Conservation (phyloP, 768 basidiomycete species). For the Lepiota venenata region DNA sequence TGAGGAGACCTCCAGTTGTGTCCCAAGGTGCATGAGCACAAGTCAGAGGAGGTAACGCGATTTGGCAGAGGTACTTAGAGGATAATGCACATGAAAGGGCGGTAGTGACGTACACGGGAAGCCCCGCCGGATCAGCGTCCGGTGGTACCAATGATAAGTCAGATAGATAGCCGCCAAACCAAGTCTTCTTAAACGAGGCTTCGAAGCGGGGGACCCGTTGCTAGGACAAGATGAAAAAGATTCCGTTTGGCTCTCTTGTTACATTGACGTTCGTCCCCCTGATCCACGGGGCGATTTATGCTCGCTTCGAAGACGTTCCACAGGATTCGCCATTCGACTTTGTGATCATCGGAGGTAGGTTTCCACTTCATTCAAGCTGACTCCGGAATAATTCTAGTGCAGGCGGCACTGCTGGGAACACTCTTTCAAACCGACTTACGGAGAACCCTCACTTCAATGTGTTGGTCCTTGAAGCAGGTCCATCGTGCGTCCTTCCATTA, state of each 20-base stretch:
- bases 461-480: constrained; percentile 8
- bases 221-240: background rate
- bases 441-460: constrained; percentile 3
- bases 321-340: background rate
- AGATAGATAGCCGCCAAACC: no score
- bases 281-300: background rate
- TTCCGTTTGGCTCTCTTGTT: background rate
- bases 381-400: background rate
- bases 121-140: no score
- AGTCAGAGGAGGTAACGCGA: no score
- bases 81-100: no score
- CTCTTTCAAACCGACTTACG: constrained; percentile 8
- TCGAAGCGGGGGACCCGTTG: no score
- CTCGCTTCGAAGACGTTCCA: background rate
- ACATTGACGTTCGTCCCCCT: background rate
- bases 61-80: no score
- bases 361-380: background rate
- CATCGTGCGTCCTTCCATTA: constrained; percentile 12
- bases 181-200: no score
- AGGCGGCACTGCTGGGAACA: constrained; percentile 17
- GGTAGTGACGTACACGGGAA: no score
- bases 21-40: no score
- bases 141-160: no score
- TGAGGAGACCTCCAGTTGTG: no score
- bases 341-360: background rate